Evolutionary conservation across 768 basidiomycete species (phyloP), one percentile per base, ranked within the genome.

Genomic region (Trametes maxima): DNA sequence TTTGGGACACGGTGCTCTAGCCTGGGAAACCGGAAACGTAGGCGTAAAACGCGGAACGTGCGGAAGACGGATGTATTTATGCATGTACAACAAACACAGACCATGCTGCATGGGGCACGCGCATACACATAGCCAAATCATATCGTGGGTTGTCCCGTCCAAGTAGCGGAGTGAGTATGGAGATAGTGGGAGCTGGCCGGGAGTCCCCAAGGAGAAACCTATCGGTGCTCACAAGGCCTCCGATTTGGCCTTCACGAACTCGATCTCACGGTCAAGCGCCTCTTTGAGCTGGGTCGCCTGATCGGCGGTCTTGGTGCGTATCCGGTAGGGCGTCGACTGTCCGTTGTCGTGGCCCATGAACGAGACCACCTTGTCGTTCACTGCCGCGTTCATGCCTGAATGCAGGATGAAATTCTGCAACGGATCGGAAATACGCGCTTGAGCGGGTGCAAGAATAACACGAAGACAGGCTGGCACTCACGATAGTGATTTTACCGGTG

Each of bases 371-470:
- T 84, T 85, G 68, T 82, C 85, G 28, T 75, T 70, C 52, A 80
- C 73, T 1, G 80, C 79, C 13, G 82, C 80, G 52, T 81, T 85
- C 62, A 92, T 74, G 14, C 81, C 82, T 0, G 77, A 66, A 67
- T 90, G 85, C 39, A 92, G 71, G 56, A 79, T 81, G 78, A 92
- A 92, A 72, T 93, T 93, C 91, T 93, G 69, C n/a, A 25, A 17
- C n/a, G 45, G n/a, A n/a, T n/a, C n/a, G n/a, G 24, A n/a, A 21
- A 14, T 12, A 13, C 2, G 45, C 21, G 22, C 10, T 46, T 22
- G 24, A 37, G 44, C 28, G 25, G 33, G 21, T 25, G 11, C 21
- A 2, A 42, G n/a, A 21, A n/a, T 16, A 17, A 6, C 16, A 16
- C 45, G 19, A 51, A 21, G 14, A n/a, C 6, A 10, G 10, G 17